phyloP scores from a whole-genome alignment of 345 rosid genomes.

The Laguncularia racemosa region DNA sequence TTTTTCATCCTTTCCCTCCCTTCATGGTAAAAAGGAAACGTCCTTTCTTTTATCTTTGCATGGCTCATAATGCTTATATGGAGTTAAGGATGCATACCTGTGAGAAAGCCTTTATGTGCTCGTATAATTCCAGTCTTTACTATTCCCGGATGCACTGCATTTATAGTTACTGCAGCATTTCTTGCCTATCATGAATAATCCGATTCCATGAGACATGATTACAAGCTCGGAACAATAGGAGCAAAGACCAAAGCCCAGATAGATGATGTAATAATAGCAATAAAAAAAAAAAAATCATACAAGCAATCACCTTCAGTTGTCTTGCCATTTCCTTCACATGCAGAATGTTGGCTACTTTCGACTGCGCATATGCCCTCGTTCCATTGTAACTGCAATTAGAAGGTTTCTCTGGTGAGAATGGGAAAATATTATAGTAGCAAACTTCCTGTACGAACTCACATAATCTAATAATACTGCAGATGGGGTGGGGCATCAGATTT shows the following conservation, averaged over 20 bases:
- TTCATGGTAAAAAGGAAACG: background rate
- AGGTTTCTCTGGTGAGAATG: background rate
- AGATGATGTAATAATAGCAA: too few species aligned
- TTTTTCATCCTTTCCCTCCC: background rate
- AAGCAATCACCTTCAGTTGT: constrained; percentile 51
- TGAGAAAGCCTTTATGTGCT: constrained; percentile 73
- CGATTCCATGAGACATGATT: background rate
- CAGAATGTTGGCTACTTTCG: constrained; percentile 73
- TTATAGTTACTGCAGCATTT: constrained; percentile 72
- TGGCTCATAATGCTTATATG: background rate
- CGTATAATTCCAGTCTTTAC: constrained; percentile 89
- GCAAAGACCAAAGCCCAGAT: background rate
- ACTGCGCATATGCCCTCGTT: constrained; percentile 84
- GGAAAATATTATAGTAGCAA: too few species aligned
- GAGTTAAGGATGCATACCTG: constrained; percentile 34
- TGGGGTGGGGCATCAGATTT: background rate
- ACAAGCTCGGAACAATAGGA: background rate
- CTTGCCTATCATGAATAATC: constrained; percentile 38
- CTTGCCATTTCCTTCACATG: constrained; percentile 76
- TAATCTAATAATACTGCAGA: too few species aligned
- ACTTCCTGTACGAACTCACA: too few species aligned
- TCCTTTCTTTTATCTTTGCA: background rate
- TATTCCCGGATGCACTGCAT: constrained; percentile 92
- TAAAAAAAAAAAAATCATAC: background rate
- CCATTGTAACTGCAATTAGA: constrained; percentile 54